phyloP scores from a whole-genome alignment of 2,329 filamentous ascomycete species.

The Beauveria asiatica region DNA sequence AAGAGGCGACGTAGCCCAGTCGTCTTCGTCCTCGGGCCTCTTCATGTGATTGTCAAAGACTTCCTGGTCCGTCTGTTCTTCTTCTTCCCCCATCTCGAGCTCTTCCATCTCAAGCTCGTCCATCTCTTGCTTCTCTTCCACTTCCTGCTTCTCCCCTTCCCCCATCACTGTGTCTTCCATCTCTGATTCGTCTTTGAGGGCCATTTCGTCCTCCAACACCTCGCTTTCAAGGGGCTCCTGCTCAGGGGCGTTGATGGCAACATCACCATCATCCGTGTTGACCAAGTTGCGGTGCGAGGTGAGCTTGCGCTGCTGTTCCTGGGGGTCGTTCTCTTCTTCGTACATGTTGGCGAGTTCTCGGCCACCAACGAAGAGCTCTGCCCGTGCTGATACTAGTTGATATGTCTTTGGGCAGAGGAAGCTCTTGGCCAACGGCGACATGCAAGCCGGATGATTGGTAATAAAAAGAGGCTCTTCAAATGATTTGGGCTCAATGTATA shows the following conservation, averaged over 20 bases:
- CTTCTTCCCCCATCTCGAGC: slow-evolving; percentile 13
- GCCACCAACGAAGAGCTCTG: slow-evolving; percentile 73
- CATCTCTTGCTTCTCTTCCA: slow-evolving; percentile 17
- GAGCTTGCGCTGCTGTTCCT: slow-evolving; percentile 79
- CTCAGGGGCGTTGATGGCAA: slow-evolving; percentile 19
- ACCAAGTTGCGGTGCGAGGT: slow-evolving; percentile 39
- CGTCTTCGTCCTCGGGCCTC: slow-evolving; percentile 26
- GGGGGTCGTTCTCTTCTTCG: slow-evolving; percentile 93
- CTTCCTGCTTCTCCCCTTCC: slow-evolving; percentile 6
- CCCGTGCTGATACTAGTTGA: slow-evolving; percentile 71
- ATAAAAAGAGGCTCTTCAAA: slow-evolving; percentile 67
- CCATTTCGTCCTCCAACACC: slow-evolving; percentile 5
- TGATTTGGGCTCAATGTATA: slow-evolving; percentile 73
- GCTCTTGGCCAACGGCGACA: slow-evolving; percentile 86
- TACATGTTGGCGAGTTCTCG: slow-evolving; percentile 93
- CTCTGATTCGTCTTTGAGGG: slow-evolving; percentile 11
- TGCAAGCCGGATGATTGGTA: slow-evolving; percentile 78
- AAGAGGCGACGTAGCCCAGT: slow-evolving; percentile 36
- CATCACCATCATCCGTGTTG: slow-evolving; percentile 25
- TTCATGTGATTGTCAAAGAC: slow-evolving; percentile 16
- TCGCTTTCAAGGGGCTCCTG: slow-evolving; percentile 1
- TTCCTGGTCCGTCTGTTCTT: slow-evolving; percentile 25
- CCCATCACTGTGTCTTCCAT: slow-evolving; percentile 6
- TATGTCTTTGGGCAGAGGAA: slow-evolving; percentile 59
- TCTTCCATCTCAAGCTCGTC: slow-evolving; percentile 7